These are phyloP conservation scores for Durio zibethinus DNA, from an alignment of 345 rosid species.

Conservation along the genomic window DNA sequence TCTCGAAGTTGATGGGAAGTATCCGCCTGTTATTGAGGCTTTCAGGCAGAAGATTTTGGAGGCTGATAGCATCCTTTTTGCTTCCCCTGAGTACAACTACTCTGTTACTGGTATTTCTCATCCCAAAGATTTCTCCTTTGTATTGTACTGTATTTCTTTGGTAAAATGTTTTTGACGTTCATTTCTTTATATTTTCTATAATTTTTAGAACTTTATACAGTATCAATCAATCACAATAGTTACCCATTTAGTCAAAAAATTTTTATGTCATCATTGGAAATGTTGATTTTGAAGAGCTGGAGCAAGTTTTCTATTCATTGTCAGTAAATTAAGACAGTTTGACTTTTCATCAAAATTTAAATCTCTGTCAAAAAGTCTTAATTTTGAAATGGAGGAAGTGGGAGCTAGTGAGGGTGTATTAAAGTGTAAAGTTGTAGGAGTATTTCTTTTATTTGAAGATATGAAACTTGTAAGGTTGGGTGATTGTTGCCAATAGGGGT, in stretches of 20 bases:
- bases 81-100: constrained; percentile 10
- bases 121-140: neutral
- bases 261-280: neutral
- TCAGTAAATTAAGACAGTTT: neutral
- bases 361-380: neutral
- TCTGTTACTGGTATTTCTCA: constrained; percentile 9
- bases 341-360: neutral
- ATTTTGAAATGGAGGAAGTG: neutral
- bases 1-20: constrained; percentile 16
- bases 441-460: neutral
- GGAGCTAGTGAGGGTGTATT: neutral
- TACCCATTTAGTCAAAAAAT: neutral
- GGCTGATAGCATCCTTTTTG: neutral
- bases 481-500: too few relatives aligned
- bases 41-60: constrained; percentile 8
- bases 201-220: neutral
- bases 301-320: neutral
- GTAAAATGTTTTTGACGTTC: neutral
- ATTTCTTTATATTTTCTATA: neutral
- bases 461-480: neutral
- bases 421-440: neutral
- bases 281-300: neutral
- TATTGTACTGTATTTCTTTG: neutral
- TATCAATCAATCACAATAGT: neutral
- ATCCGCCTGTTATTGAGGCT: constrained; percentile 13